These are phyloP conservation scores for Talaromyces marneffei DNA, from an alignment of 2,329 filamentous ascomycete species.

Conservation along the genomic window DNA sequence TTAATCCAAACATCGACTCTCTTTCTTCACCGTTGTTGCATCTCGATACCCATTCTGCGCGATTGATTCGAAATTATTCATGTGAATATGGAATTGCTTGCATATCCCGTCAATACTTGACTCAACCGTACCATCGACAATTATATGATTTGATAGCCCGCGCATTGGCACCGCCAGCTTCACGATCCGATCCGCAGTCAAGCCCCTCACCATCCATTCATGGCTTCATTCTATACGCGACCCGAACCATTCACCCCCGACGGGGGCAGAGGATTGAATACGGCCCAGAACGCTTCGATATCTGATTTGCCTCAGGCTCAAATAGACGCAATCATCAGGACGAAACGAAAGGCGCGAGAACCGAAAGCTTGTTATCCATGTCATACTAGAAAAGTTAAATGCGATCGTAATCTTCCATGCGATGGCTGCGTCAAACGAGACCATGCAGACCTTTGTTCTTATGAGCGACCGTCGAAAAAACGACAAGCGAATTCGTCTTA, in stretches of 20 bases:
- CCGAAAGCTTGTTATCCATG: conserved; percentile 45
- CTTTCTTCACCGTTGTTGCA: neutral
- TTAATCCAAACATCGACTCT: neutral
- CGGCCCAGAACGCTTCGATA: conserved; percentile 15
- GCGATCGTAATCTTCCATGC: conserved; percentile 45
- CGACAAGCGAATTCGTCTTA: conserved; percentile 26
- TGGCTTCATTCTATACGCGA: conserved; percentile 12
- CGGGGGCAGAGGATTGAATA: conserved; percentile 4
- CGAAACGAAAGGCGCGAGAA: conserved; percentile 39
- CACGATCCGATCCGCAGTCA: neutral
- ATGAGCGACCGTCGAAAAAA: conserved; percentile 45
- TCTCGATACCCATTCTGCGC: conserved; percentile 15
- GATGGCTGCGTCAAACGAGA: conserved; percentile 46
- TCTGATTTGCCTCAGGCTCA: conserved; percentile 32
- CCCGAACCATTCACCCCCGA: conserved; percentile 13
- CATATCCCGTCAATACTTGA: neutral
- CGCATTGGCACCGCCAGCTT: neutral
- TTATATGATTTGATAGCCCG: neutral
- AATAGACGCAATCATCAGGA: conserved; percentile 35
- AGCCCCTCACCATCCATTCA: neutral
- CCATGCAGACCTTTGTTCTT: conserved; percentile 45
- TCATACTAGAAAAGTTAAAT: conserved; percentile 45
- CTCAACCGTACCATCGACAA: neutral
- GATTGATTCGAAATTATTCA: neutral
- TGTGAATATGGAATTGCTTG: neutral